Evolutionary conservation across 805 yeast genomes (phyloP).

Genomic region (Ogataea saltuana): DNA sequence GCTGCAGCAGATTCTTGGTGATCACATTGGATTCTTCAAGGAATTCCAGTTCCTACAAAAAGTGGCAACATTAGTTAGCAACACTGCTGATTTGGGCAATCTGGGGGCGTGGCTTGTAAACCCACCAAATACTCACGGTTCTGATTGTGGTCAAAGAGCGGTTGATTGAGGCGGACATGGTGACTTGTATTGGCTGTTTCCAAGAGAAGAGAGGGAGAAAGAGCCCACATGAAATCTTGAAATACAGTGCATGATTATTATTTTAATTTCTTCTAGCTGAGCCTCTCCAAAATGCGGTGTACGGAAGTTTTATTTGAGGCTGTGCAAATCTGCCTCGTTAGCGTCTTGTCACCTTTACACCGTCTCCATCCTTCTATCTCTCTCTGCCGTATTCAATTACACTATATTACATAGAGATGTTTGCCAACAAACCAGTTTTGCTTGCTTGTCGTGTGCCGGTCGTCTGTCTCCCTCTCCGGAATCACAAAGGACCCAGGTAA

Average conservation of each 20-base stretch:
- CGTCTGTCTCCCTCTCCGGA: too few species aligned
- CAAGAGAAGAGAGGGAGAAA: not conserved
- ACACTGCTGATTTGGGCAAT: not conserved
- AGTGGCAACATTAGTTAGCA: not conserved
- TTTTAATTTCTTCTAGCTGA: not conserved
- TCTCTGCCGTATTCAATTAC: not conserved
- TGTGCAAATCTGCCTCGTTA: not conserved
- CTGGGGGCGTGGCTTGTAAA: not conserved
- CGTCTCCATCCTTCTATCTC: not conserved
- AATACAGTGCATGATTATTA: too few species aligned
- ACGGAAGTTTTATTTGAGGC: not conserved
- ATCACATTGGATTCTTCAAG: slow-evolving; percentile 74
- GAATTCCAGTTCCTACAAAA: slow-evolving; percentile 66
- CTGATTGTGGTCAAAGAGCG: slow-evolving; percentile 74
- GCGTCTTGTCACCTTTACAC: not conserved
- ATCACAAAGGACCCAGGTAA: slow-evolving; percentile 79
- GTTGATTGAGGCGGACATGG: slow-evolving; percentile 60
- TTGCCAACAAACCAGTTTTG: not conserved
- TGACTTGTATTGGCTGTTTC: not conserved
- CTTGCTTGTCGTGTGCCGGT: too few species aligned
- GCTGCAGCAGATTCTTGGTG: slow-evolving; percentile 52
- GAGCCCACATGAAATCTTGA: not conserved
- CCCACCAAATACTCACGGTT: slow-evolving; percentile 40
- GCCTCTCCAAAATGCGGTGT: slow-evolving; percentile 2
- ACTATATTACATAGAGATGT: slow-evolving; percentile 6